Conservation (phyloP, 495 filamentous ascomycete genomes). For the Xylaria cubensis region DNA sequence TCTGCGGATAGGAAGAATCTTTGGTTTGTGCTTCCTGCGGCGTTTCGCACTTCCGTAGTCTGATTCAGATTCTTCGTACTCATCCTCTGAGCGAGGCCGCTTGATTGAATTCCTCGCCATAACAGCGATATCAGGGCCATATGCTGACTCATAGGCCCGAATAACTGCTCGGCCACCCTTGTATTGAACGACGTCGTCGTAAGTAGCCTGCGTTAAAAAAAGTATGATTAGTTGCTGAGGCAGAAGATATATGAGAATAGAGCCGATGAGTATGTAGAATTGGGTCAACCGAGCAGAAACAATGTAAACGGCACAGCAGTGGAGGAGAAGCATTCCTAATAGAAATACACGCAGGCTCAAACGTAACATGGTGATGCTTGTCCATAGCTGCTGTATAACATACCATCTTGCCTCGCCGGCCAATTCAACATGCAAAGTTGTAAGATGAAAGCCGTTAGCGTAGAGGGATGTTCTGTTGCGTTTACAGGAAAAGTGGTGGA, state of each 20-base stretch:
- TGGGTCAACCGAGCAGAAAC: background rate
- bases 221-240: background rate
- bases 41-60: constrained; percentile 22
- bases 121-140: background rate
- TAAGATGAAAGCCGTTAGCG: background rate
- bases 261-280: background rate
- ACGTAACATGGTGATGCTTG: background rate
- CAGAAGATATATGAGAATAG: background rate
- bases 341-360: background rate
- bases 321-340: background rate
- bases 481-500: background rate
- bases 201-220: constrained; percentile 7
- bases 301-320: background rate
- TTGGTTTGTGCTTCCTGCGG: constrained; percentile 17
- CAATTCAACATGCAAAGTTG: background rate
- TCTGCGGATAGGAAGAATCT: constrained; percentile 22
- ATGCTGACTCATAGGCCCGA: constrained; percentile 16
- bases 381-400: constrained; percentile 1
- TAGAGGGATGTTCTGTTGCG: constrained; percentile 1
- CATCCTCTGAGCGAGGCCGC: constrained; percentile 35
- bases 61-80: constrained; percentile 42
- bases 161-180: constrained; percentile 27
- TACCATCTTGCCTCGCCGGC: constrained; percentile 23
- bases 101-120: constrained; percentile 22
- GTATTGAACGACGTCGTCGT: constrained; percentile 28